These are phyloP conservation scores for Saturnispora diversa DNA, from an alignment of 805 yeast genomes.

Conservation along the genomic window DNA sequence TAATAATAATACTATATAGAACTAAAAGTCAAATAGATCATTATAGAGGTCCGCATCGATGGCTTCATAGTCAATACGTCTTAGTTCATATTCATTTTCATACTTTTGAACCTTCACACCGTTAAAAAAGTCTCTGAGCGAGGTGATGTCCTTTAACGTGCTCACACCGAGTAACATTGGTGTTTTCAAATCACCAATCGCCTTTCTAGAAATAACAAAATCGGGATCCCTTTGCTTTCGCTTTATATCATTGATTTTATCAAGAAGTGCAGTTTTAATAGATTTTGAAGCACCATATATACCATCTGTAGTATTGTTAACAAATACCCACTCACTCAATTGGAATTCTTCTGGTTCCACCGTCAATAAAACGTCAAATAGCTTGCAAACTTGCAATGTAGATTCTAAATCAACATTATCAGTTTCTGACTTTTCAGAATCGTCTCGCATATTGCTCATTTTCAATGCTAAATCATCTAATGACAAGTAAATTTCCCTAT, in stretches of 20 bases:
- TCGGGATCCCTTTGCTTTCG: not conserved
- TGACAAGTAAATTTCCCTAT: slow-evolving; percentile 49
- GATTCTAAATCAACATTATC: slow-evolving; percentile 31
- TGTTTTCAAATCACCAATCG: slow-evolving; percentile 16
- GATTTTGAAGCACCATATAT: slow-evolving; percentile 19
- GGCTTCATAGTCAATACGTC: slow-evolving; percentile 32
- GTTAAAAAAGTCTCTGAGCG: slow-evolving; percentile 57
- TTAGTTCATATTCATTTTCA: slow-evolving; percentile 55
- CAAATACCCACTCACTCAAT: slow-evolving; percentile 76
- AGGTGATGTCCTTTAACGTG: slow-evolving; percentile 33
- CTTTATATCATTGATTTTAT: slow-evolving; percentile 23
- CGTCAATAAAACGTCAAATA: slow-evolving; percentile 66
- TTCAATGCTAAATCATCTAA: slow-evolving; percentile 34
- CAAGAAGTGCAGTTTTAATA: slow-evolving; percentile 30
- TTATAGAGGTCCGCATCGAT: slow-evolving; percentile 49
- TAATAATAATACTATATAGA: not conserved
- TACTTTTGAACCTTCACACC: slow-evolving; percentile 55
- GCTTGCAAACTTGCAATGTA: slow-evolving; percentile 58
- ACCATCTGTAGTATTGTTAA: slow-evolving; percentile 45
- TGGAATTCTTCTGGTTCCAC: slow-evolving; percentile 71
- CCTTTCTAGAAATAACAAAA: not conserved
- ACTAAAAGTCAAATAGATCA: slow-evolving; percentile 37
- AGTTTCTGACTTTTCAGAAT: slow-evolving; percentile 9
- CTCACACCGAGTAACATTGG: slow-evolving; percentile 43
- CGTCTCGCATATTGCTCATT: slow-evolving; percentile 7